Base-by-base conservation (phyloP, 2,329 filamentous ascomycete species). In the Claviceps cyperi region DNA sequence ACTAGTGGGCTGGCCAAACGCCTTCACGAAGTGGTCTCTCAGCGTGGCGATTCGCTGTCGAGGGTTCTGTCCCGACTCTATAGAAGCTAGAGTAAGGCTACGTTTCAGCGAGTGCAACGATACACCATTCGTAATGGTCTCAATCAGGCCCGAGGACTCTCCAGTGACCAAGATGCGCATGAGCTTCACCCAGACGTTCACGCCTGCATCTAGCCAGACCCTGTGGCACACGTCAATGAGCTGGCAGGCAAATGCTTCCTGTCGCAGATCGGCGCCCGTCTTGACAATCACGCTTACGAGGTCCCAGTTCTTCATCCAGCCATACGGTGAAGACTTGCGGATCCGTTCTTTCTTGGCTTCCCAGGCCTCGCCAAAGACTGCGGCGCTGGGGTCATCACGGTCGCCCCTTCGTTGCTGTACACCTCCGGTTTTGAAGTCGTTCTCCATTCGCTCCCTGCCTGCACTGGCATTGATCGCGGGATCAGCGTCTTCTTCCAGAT, bases 271-370 rank as follows among this genome's bases (percentile, higher is more conserved):
- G 2, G 84, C 84, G 2, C 86, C 86, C 11, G 86, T 92, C 70
- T 92, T 92, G 58, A 92, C 83, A 60, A 92, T 92, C 52, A 92
- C 86, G 61, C 84, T 90, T 54, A 92, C 74, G 22, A 92, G 74
- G 60, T 92, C 86, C 86, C 86, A 92, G 61, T 89, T 91, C 68
- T 86, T 86, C 81, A 89, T 87, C 80, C 84, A 88, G 9, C 86
- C 86, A 61, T 90, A 92, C 0, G 86, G 86, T 0, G 86, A 91
- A 1, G 85, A 85, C 58, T 85, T 84, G 53, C 86, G 77, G 62
- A 92, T 88, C 19, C 86, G 83, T 65, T 91, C 86, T 59, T 84
- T 86, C 66, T 92, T 92, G 50, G 81, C 76, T 57, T 84, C 80
- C 86, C 86, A 92, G 19, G 86, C 86, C 66, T 92, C 86, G 52